phyloP scores from a whole-genome alignment of 2,329 filamentous ascomycete species.

The Alternaria ethzedia region DNA sequence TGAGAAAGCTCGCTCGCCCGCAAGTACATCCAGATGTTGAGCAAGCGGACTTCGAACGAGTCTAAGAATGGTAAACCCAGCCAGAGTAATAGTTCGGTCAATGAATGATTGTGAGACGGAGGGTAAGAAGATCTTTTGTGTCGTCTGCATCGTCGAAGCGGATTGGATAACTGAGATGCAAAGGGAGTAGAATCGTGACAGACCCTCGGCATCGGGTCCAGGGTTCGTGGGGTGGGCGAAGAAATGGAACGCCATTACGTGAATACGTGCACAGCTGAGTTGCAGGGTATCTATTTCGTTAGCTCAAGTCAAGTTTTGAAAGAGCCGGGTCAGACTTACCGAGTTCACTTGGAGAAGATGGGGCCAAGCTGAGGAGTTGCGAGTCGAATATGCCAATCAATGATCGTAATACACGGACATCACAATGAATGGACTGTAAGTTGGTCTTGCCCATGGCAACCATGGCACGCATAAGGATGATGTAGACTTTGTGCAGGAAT shows the following conservation, averaged over 20 bases:
- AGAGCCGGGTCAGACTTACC: conserved; percentile 24
- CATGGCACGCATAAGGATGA: conserved; percentile 43
- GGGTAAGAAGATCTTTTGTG: conserved; percentile 32
- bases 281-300: conserved; percentile 37
- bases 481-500: conserved; percentile 43
- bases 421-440: conserved; percentile 39
- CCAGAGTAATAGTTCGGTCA: conserved; percentile 42
- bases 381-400: conserved; percentile 46
- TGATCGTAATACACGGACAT: conserved; percentile 40
- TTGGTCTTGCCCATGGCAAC: conserved; percentile 43
- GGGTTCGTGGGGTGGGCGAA: conserved; percentile 40
- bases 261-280: conserved; percentile 44
- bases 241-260: conserved; percentile 47
- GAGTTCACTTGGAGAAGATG: conserved; percentile 40
- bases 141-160: conserved; percentile 25
- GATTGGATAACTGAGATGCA: conserved; percentile 41
- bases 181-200: conserved; percentile 40
- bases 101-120: conserved; percentile 42
- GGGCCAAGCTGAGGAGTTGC: conserved; percentile 37
- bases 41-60: conserved; percentile 39
- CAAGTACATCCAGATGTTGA: conserved; percentile 39
- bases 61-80: conserved; percentile 43
- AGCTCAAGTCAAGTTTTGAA: conserved; percentile 4
- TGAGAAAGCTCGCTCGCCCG: conserved; percentile 44
- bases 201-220: conserved; percentile 34